Conservation (phyloP, 805 yeast genomes). For the Teunomyces tritomae region DNA sequence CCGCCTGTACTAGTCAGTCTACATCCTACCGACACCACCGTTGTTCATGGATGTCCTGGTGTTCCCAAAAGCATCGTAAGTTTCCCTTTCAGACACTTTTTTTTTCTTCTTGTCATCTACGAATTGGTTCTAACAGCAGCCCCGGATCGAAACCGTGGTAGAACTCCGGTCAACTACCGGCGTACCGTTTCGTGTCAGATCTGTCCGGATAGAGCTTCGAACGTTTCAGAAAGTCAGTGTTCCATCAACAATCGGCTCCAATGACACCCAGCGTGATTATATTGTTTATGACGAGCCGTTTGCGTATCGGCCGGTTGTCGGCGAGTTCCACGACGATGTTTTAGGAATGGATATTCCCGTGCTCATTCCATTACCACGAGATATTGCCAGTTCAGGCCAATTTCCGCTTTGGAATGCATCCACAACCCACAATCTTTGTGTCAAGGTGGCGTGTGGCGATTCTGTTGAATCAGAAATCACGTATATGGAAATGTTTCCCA, state of each 20-base stretch:
- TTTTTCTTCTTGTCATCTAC: neutral
- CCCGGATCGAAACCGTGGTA: slow-evolving; percentile 57
- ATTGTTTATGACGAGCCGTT: slow-evolving; percentile 34
- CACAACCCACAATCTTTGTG: slow-evolving; percentile 46
- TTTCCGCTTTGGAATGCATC: slow-evolving; percentile 46
- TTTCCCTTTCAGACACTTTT: slow-evolving; percentile 1
- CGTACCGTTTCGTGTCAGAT: slow-evolving; percentile 44
- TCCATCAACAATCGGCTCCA: slow-evolving; percentile 33
- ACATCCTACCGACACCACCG: slow-evolving; percentile 51
- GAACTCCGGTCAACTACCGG: slow-evolving; percentile 54
- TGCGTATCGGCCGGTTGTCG: slow-evolving; percentile 37
- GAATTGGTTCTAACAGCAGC: slow-evolving; percentile 27
- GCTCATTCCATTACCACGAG: slow-evolving; percentile 53
- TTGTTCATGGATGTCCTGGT: slow-evolving; percentile 68
- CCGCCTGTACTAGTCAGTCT: slow-evolving; percentile 35
- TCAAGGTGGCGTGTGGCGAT: slow-evolving; percentile 33
- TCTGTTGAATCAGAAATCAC: slow-evolving; percentile 27
- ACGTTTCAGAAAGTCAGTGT: slow-evolving; percentile 49
- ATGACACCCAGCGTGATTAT: slow-evolving; percentile 31
- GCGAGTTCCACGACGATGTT: slow-evolving; percentile 38
- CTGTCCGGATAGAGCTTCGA: slow-evolving; percentile 46
- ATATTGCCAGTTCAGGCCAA: slow-evolving; percentile 52
- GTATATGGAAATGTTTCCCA: slow-evolving; percentile 41
- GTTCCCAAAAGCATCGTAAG: slow-evolving; percentile 50
- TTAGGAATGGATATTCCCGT: slow-evolving; percentile 61